Conservation (phyloP, 2,329 filamentous ascomycete genomes). For the Neofusicoccum sp. region DNA sequence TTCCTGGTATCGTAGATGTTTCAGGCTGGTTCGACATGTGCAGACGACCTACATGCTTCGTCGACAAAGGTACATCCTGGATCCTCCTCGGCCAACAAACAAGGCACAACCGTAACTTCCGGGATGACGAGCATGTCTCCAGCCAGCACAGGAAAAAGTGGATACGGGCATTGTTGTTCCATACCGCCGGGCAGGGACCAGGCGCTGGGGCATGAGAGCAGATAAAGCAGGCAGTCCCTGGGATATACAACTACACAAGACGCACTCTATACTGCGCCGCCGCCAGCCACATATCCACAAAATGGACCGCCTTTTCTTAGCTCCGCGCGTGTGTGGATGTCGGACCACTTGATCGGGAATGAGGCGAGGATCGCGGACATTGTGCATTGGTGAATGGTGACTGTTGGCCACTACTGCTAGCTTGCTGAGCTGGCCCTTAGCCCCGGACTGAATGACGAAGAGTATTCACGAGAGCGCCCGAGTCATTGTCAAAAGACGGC, state of each 20-base stretch:
- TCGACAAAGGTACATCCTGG: background rate
- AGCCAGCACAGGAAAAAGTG: background rate
- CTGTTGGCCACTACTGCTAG: background rate
- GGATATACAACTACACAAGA: background rate
- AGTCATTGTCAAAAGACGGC: background rate
- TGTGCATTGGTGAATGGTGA: background rate
- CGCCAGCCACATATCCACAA: background rate
- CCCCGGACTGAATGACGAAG: background rate
- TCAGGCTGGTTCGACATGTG: constrained; percentile 1
- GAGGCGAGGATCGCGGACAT: background rate
- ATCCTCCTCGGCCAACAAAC: background rate
- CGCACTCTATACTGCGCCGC: background rate
- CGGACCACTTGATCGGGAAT: constrained; percentile 1
- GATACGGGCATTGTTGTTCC: background rate
- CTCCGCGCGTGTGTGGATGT: background rate
- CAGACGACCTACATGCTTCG: background rate
- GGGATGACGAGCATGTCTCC: background rate
- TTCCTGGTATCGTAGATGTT: background rate
- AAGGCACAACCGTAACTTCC: background rate
- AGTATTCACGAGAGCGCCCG: background rate
- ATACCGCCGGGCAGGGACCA: background rate
- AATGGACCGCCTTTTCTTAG: background rate
- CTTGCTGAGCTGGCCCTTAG: background rate
- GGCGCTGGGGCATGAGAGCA: background rate
- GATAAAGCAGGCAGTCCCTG: constrained; percentile 8